Conservation (phyloP, 768 basidiomycete species). For the Termitomyces sp. region DNA sequence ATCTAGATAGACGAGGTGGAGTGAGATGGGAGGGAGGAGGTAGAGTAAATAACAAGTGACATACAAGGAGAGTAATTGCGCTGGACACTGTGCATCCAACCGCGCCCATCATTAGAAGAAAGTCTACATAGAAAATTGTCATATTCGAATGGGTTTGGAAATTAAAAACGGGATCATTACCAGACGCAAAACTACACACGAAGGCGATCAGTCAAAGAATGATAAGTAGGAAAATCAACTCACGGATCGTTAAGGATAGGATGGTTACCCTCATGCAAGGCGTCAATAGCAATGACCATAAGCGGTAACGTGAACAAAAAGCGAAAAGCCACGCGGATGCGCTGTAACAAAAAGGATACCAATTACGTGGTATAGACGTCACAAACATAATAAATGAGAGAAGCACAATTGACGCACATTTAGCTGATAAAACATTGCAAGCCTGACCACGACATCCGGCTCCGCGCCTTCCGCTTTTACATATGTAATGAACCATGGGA, state of each 20-base stretch:
- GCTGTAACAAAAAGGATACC: slow-evolving; percentile 28
- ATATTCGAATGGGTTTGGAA: not conserved
- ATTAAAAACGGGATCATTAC: slow-evolving; percentile 27
- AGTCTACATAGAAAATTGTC: slow-evolving; percentile 36
- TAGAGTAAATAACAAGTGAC: slow-evolving; percentile 17
- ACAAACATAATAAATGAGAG: not conserved
- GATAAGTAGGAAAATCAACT: slow-evolving; percentile 23
- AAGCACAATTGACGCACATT: slow-evolving; percentile 51
- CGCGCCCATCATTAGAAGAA: slow-evolving; percentile 64
- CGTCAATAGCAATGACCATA: slow-evolving; percentile 63
- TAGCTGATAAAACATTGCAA: slow-evolving; percentile 71
- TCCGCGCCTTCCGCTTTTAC: slow-evolving; percentile 73
- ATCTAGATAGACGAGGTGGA: slow-evolving; percentile 34
- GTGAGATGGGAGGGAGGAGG: slow-evolving; percentile 1
- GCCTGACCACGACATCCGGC: slow-evolving; percentile 67
- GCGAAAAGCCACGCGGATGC: slow-evolving; percentile 68
- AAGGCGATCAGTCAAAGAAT: not conserved
- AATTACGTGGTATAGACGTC: not conserved
- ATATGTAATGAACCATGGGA: slow-evolving; percentile 64
- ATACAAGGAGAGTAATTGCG: slow-evolving; percentile 71
- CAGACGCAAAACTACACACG: slow-evolving; percentile 51
- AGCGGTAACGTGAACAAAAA: slow-evolving; percentile 71
- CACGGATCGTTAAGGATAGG: slow-evolving; percentile 51
- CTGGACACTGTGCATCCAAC: slow-evolving; percentile 79
- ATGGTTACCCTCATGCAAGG: slow-evolving; percentile 36